Base-by-base conservation (phyloP, 2,329 filamentous ascomycete species). In the Epichloe gansuensis region DNA sequence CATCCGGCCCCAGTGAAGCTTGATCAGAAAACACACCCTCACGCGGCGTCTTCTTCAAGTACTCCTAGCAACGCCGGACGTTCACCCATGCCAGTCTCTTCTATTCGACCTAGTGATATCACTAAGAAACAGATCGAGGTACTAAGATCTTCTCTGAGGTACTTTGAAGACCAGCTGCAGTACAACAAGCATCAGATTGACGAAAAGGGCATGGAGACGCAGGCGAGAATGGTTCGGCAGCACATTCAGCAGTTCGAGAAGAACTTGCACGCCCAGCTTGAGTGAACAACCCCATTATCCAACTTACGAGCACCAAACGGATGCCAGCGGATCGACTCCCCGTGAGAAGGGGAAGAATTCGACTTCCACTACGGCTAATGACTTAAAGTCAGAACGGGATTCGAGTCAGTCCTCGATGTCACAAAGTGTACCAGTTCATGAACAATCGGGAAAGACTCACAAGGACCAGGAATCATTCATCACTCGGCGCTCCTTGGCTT, bases 161-260 rank as follows among this genome's bases (percentile, higher is more conserved):
- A 76, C 53, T 69, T 77, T 42, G 75, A 82, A 56, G 75, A 79
- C 54, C 80, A 84, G 57, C 64, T 83, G 45, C 72, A 75, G 50
- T 81, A 78, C 68, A 83, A 83, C 61, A 76, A 73, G 57, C 78
- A 83, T 56, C 80, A 83, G 58, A 80, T 83, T 56, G 80, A 83
- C 54, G 77, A 79, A 57, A 72, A 70, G 55, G 65, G 70, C 37
- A 74, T 80, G 62, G 70, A 75, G 55, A 60, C 66, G 28, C 70
- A 72, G 44, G 71, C 68, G 3, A 60, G 67, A 38, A 61, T 67
- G 38, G 61, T 79, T 53, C 65, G 68, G n/a, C 63, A 68, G 23
- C 71, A 72, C 35, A 74, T 82, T 52, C 63, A 67, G 28, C 68
- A 74, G 44, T 80, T 82, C 53, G 75, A 80, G 58, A 64, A 64